A percentile compares a stretch with the other conserved stretches of the same genome.
phyloP scores from a whole-genome alignment of 1,284 basidiomycete species.

The Cronartium quercuum region DNA sequence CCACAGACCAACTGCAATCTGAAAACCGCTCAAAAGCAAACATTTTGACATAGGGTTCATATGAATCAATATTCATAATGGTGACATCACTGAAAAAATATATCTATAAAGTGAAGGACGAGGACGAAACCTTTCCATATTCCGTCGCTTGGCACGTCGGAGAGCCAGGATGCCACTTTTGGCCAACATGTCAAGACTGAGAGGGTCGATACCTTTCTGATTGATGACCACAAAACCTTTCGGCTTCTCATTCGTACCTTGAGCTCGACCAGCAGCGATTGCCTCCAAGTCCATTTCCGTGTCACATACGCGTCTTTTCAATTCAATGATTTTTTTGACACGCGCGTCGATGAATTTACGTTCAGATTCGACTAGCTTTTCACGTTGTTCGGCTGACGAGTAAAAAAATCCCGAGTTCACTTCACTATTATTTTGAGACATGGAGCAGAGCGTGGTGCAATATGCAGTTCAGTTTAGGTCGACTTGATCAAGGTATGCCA shows the following conservation, averaged over 20 bases:
- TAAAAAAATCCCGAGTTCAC: constrained; percentile 99
- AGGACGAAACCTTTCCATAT: constrained; percentile 77
- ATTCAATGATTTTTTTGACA: constrained; percentile 91
- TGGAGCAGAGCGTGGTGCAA: not conserved
- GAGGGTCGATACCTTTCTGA: constrained; percentile 98
- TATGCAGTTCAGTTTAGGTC: not conserved
- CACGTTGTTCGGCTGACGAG: constrained; percentile 93
- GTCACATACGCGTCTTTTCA: constrained; percentile 95
- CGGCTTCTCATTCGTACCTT: constrained; percentile 52
- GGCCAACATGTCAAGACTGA: constrained; percentile 90
- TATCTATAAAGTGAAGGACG: not conserved
- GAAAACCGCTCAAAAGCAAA: not conserved
- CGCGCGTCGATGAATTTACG: constrained; percentile 89
- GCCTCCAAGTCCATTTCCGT: constrained; percentile 72
- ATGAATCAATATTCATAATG: not conserved
- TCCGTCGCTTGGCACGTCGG: constrained; percentile 89
- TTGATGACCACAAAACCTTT: constrained; percentile 96
- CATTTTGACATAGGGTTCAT: not conserved
- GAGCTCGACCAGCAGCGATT: constrained; percentile 47
- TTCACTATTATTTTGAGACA: constrained; percentile 60
- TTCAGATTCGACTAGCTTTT: constrained; percentile 97
- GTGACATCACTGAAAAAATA: not conserved
- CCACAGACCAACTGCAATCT: constrained; percentile 86
- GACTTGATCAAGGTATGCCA: not conserved
- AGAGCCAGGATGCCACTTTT: constrained; percentile 96